Percentiles rank a stretch among this genome's conserved stretches.
Evolutionary conservation across 495 filamentous ascomycete genomes (phyloP).

Genomic region (Lophiotrema nucula): DNA sequence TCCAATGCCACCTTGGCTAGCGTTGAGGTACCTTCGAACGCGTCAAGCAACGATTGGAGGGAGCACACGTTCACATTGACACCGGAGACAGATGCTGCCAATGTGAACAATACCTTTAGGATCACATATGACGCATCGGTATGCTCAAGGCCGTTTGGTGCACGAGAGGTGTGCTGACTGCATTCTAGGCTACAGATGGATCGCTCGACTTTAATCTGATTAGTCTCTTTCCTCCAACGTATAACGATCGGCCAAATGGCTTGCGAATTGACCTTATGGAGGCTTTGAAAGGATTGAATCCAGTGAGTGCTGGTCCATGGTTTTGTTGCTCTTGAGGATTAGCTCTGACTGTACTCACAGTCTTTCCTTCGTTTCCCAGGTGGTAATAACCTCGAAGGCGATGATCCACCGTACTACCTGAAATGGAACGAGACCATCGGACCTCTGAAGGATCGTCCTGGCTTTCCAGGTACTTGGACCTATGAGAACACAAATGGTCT

Average conservation of each 20-base stretch:
- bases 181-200: background rate
- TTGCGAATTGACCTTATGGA: constrained; percentile 39
- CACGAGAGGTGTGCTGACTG: no score
- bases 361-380: constrained; percentile 31
- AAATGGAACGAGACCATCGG: constrained; percentile 44
- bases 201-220: constrained; percentile 41
- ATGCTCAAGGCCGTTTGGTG: no score
- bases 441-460: constrained; percentile 37
- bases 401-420: constrained; percentile 36
- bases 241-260: constrained; percentile 41
- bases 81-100: constrained; percentile 39
- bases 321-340: background rate
- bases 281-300: constrained; percentile 35
- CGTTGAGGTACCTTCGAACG: constrained; percentile 42
- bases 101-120: constrained; percentile 41
- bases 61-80: constrained; percentile 49
- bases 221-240: constrained; percentile 42
- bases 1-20: constrained; percentile 49
- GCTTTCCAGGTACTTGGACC: constrained; percentile 39
- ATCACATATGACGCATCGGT: constrained; percentile 40
- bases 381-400: constrained; percentile 44
- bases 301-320: constrained; percentile 13
- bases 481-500: constrained; percentile 44
- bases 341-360: background rate
- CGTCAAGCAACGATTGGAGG: constrained; percentile 45